Percentiles rank a stretch among this genome's conserved stretches.
Conservation (phyloP, 2,329 filamentous ascomycete species). For the Macroventuria anomochaeta region DNA sequence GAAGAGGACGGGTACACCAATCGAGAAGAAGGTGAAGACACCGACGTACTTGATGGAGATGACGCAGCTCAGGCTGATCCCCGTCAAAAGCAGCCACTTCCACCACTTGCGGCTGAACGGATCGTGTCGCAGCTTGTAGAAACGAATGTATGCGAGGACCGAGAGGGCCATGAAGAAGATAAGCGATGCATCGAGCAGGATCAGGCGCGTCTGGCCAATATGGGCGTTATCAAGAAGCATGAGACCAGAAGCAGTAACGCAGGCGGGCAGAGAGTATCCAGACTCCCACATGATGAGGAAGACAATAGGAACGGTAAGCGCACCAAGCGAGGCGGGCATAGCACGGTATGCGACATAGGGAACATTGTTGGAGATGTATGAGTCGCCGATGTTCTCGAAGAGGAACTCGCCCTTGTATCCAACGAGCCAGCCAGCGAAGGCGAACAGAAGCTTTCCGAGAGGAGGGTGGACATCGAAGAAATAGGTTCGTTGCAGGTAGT, state of each 20-base stretch:
- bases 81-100: conserved; percentile 98
- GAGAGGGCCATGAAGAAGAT: conserved; percentile 97
- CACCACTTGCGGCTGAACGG: conserved; percentile 97
- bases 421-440: conserved; percentile 94
- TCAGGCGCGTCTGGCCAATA: conserved; percentile 93
- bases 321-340: conserved; percentile 88
- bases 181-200: conserved; percentile 91
- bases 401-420: conserved; percentile 97
- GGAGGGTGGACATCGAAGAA: conserved; percentile 99
- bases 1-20: conserved; percentile 90
- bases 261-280: conserved; percentile 93
- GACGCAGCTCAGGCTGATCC: conserved; percentile 92
- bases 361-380: conserved; percentile 95
- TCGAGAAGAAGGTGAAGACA: conserved; percentile 94
- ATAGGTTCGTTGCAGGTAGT: conserved; percentile 95
- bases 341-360: conserved; percentile 96
- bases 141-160: conserved; percentile 91
- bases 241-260: conserved; percentile 81
- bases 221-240: conserved; percentile 97
- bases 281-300: conserved; percentile 99
- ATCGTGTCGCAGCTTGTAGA: conserved; percentile 92
- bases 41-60: conserved; percentile 99
- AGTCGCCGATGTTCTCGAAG: conserved; percentile 99
- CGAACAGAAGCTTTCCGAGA: conserved; percentile 97
- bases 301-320: conserved; percentile 89